These are phyloP conservation scores for Gentiana straminea DNA, from an alignment of 257 asterid genomes.

Conservation along the genomic window DNA sequence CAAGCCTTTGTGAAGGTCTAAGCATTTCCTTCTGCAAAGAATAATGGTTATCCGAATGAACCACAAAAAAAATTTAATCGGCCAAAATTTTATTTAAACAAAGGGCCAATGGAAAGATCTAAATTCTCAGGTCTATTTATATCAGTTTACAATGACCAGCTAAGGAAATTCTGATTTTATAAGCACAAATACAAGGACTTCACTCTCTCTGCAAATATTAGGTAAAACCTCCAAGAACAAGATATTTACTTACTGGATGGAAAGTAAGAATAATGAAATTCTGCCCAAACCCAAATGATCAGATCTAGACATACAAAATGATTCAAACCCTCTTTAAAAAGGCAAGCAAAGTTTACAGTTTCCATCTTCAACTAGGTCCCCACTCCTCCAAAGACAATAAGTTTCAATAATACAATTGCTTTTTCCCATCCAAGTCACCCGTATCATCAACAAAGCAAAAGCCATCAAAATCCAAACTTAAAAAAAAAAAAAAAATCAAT, in stretches of 20 bases:
- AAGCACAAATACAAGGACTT: background rate
- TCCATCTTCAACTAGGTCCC: too few species aligned
- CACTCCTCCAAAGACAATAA: too few species aligned
- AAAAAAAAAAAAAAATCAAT: background rate
- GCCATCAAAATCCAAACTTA: too few species aligned
- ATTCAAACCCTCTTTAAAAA: too few species aligned
- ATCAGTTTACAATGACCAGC: too few species aligned
- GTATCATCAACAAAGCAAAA: too few species aligned
- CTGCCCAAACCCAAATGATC: too few species aligned
- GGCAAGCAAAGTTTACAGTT: too few species aligned
- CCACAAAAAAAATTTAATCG: background rate
- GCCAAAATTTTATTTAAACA: background rate
- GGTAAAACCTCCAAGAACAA: background rate
- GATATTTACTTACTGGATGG: background rate
- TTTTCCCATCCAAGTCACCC: too few species aligned
- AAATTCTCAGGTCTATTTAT: background rate
- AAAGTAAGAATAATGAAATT: too few species aligned
- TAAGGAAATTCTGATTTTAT: background rate
- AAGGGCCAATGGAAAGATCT: background rate
- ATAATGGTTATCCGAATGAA: background rate
- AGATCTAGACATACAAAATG: too few species aligned
- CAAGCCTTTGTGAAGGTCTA: conserved; percentile 56
- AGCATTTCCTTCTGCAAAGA: conserved; percentile 54
- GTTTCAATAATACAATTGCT: too few species aligned
- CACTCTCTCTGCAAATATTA: background rate